Base-by-base conservation (phyloP, 2,329 filamentous ascomycete species). In the Oidium heveae region DNA sequence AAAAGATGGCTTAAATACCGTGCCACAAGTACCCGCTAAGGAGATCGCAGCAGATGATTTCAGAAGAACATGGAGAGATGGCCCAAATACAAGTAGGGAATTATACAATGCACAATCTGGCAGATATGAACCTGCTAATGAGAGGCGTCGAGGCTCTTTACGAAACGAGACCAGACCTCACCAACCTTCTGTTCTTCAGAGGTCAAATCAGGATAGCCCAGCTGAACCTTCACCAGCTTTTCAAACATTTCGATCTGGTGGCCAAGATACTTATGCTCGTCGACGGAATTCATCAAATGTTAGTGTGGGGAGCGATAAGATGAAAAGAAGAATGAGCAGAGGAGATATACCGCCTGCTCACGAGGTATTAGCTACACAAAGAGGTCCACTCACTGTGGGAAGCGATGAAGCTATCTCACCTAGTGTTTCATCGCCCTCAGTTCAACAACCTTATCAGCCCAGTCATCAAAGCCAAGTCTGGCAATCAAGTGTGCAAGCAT, bases 41-140 rank as follows among this genome's bases (percentile, higher is more conserved):
- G 88, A 96, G 65, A 94, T 95, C 58, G 86, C 87, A 6, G 84
- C 88, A 0, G 91, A 96, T 66, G 89, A 94, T 60, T 96, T 95
- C 63, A 93, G 82, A 65, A 77, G 91, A 58, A 94, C 82, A 36
- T 94, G 85, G 81, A 76, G 84, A 62, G 86, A 94, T 58, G 76
- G 80, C 5, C 72, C 71, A 0, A 72, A 75, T 55, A 72, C 74
- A 12, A 80, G 77, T 58, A 74, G 84, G 55, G 88, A 96, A 66
- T 72, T 96, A 0, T 96, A 80, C 69, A 95, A 96, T 65, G 94
- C 89, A n/a, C 84, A 93, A 55, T 94, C 86, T 54, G 89, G 89
- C 18, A 82, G 86, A 53, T 94, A 94, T 61, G 89, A 96, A 65
- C 87, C 88, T 16, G 89, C 88, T 3, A 72, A 76, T 54, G 86